These are phyloP conservation scores for Suillus hirtellus DNA, from an alignment of 768 basidiomycete species.

Conservation along the genomic window DNA sequence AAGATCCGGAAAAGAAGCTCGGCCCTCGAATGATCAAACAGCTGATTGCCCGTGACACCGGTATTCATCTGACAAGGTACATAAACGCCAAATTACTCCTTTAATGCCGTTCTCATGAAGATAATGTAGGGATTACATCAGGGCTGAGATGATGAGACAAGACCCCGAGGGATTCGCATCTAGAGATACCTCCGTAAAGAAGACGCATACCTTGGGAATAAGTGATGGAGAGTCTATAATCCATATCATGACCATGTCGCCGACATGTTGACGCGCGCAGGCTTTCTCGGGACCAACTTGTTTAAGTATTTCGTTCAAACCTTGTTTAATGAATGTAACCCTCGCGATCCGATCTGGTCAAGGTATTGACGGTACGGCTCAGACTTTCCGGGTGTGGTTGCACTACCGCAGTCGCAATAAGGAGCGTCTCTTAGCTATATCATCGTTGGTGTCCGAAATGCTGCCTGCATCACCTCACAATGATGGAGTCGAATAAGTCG, in stretches of 20 bases:
- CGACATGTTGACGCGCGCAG: neutral
- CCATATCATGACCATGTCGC: neutral
- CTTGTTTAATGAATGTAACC: neutral
- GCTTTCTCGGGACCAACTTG: neutral
- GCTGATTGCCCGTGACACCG: slow-evolving; percentile 29
- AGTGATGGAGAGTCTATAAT: neutral
- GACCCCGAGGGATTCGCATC: slow-evolving; percentile 17
- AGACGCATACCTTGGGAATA: neutral
- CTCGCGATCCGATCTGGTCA: neutral
- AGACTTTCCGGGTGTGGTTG: neutral
- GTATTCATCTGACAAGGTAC: slow-evolving; percentile 35
- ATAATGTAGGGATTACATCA: slow-evolving; percentile 17
- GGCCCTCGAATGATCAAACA: slow-evolving; percentile 33
- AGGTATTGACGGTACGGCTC: neutral
- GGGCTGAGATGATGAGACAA: slow-evolving; percentile 15
- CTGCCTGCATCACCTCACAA: neutral
- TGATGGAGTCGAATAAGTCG: neutral
- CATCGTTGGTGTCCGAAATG: neutral
- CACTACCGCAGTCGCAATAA: neutral
- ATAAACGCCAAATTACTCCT: slow-evolving; percentile 1
- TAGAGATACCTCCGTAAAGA: slow-evolving; percentile 15
- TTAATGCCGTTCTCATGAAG: neutral
- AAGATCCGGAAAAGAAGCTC: slow-evolving; percentile 30
- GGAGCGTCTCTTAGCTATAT: neutral
- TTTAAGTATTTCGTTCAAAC: neutral